Conservation (phyloP, 805 yeast species). For the Candida glaebosa region DNA sequence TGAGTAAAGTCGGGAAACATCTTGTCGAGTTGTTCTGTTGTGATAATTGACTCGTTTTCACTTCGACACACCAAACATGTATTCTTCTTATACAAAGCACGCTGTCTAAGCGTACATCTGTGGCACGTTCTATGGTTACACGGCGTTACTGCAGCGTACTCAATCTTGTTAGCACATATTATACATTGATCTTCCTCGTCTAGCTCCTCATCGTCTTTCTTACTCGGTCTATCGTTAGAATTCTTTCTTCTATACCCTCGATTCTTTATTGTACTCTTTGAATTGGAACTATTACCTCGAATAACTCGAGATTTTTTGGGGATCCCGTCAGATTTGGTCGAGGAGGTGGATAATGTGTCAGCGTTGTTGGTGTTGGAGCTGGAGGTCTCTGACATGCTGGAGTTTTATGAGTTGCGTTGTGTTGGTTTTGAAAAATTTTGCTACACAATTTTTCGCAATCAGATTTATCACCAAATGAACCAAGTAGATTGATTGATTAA, state of each 20-base stretch:
- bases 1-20: conserved; percentile 36
- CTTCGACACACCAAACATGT: conserved; percentile 84
- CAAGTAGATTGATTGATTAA: too few relatives aligned
- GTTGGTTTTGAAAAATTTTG: neutral
- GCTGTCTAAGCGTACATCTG: conserved; percentile 73
- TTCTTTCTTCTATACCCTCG: conserved; percentile 7
- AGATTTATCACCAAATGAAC: too few relatives aligned
- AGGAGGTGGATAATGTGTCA: neutral
- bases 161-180: conserved; percentile 76
- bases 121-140: conserved; percentile 88
- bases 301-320: conserved; percentile 9
- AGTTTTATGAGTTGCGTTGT: too few relatives aligned
- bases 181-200: conserved; percentile 54
- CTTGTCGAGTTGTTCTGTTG: conserved; percentile 46
- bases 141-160: conserved; percentile 66
- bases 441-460: neutral
- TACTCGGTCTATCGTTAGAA: conserved; percentile 7
- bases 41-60: conserved; percentile 54
- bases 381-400: neutral
- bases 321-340: conserved; percentile 1
- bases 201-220: conserved; percentile 24
- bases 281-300: conserved; percentile 3
- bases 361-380: neutral
- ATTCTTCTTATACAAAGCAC: conserved; percentile 72
- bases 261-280: neutral